A percentile compares a stretch with the other conserved stretches of the same genome.
phyloP scores from a whole-genome alignment of 805 yeast species.

The Candida silvatica region DNA sequence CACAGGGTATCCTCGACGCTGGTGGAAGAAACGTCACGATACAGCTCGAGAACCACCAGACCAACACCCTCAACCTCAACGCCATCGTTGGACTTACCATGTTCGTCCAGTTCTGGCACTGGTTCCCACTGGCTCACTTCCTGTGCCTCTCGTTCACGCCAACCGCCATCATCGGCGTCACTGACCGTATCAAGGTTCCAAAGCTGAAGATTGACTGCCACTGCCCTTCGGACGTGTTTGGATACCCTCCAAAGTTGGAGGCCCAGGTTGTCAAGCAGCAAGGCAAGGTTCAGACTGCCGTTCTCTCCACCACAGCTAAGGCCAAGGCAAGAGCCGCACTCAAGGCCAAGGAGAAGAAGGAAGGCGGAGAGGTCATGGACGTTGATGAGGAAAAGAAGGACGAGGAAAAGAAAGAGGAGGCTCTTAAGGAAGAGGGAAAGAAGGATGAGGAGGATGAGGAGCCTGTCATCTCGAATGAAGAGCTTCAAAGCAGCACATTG shows the following conservation, averaged over 20 bases:
- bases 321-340: constrained; percentile 85
- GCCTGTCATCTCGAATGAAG: constrained; percentile 8
- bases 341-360: constrained; percentile 37
- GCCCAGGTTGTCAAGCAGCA: constrained; percentile 74
- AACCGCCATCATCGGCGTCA: constrained; percentile 81
- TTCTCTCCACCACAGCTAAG: constrained; percentile 84
- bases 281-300: constrained; percentile 88
- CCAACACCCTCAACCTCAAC: constrained; percentile 83
- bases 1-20: constrained; percentile 97
- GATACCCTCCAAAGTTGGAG: constrained; percentile 83
- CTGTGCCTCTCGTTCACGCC: constrained; percentile 87
- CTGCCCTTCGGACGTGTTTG: constrained; percentile 70
- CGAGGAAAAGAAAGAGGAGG: constrained; percentile 34
- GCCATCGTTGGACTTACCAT: constrained; percentile 89
- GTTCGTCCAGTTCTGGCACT: constrained; percentile 93
- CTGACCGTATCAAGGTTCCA: constrained; percentile 80
- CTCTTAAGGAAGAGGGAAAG: constrained; percentile 27
- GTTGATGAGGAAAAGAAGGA: constrained; percentile 17
- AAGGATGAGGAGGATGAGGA: constrained; percentile 2
- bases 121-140: constrained; percentile 97
- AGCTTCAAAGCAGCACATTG: constrained; percentile 24
- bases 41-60: constrained; percentile 77
- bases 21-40: constrained; percentile 98
- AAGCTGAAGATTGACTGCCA: constrained; percentile 75
- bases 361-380: constrained; percentile 38